Evolutionary conservation across 371 early-diverging fungal genomes (phyloP).

Genomic region (Circinella umbellata): DNA sequence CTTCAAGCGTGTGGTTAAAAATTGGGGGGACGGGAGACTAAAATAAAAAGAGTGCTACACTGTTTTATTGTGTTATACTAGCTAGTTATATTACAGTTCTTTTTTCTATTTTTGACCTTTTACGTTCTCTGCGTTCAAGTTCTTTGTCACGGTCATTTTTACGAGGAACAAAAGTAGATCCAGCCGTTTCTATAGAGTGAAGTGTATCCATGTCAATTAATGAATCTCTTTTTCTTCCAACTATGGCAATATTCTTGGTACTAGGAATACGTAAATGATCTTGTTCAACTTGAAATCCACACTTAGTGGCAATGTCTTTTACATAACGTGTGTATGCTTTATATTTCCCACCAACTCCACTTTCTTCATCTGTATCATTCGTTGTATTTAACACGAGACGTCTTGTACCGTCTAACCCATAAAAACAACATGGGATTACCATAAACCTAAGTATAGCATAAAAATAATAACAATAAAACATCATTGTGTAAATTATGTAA

Average conservation of each 20-base stretch:
- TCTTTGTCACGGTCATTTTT: constrained; percentile 66
- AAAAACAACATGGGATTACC: constrained; percentile 78
- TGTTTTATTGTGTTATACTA: neutral
- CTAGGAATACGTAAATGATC: constrained; percentile 87
- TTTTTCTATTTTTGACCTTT: constrained; percentile 44
- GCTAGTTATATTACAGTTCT: neutral
- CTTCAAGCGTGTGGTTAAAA: neutral
- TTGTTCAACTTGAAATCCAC: constrained; percentile 68
- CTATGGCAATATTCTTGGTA: constrained; percentile 85
- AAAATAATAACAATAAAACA: neutral
- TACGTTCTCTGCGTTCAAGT: constrained; percentile 40
- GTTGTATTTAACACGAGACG: constrained; percentile 33
- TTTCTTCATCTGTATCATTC: constrained; percentile 37
- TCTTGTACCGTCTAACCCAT: constrained; percentile 70
- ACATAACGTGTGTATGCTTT: constrained; percentile 74
- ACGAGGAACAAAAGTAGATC: constrained; percentile 57
- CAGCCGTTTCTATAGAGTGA: constrained; percentile 27
- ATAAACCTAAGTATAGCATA: constrained; percentile 17
- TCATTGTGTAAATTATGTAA: no score
- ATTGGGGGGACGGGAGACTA: no score
- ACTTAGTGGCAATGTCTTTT: constrained; percentile 52
- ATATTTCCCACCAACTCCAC: constrained; percentile 59
- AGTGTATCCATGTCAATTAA: constrained; percentile 17
- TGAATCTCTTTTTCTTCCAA: constrained; percentile 58
- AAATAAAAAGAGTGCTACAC: constrained; percentile 14